Conservation (phyloP, 805 yeast species). For the Candida rishiriensis region DNA sequence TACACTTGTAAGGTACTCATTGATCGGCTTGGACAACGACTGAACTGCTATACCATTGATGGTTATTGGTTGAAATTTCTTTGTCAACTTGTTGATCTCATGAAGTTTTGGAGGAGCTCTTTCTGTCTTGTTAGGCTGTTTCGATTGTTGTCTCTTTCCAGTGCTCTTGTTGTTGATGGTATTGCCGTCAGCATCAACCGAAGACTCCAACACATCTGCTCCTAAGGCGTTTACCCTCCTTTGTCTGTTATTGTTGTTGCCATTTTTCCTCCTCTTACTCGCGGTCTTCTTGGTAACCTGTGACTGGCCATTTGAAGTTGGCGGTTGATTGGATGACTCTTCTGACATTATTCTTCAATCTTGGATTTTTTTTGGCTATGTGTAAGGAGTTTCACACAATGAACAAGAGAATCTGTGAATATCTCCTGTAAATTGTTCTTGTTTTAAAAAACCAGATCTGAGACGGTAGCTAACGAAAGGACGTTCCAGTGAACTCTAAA, state of each 20-base stretch:
- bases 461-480: no score
- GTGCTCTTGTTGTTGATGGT: background rate
- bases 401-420: no score
- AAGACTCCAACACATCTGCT: background rate
- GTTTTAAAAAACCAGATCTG: no score
- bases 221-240: background rate
- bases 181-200: background rate
- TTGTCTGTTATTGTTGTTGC: background rate
- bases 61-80: slow-evolving; percentile 22
- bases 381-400: background rate
- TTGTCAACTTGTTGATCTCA: slow-evolving; percentile 21
- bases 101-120: slow-evolving; percentile 4
- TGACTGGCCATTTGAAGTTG: no score
- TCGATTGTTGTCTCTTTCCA: background rate
- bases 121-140: slow-evolving; percentile 6
- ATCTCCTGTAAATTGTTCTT: no score
- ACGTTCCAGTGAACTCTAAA: no score
- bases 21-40: slow-evolving; percentile 14
- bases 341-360: background rate
- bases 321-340: no score
- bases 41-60: slow-evolving; percentile 26
- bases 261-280: background rate
- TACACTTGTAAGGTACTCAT: slow-evolving; percentile 14
- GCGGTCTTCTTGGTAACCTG: background rate
- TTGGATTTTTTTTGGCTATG: background rate